phyloP scores from a whole-genome alignment of 2,329 filamentous ascomycete genomes.

The Colletotrichum caudatum region DNA sequence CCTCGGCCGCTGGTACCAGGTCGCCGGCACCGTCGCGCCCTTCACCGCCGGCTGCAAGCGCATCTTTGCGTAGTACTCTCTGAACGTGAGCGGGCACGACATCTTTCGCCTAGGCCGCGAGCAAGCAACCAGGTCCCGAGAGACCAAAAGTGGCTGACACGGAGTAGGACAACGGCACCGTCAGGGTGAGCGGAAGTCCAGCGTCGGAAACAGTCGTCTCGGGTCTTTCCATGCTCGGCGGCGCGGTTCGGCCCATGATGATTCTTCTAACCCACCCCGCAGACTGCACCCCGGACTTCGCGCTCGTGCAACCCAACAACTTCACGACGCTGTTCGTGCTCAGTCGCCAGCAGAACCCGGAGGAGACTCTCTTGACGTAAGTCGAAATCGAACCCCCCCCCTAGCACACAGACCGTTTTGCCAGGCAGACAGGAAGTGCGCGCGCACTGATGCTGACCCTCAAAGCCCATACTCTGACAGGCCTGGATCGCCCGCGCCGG shows the following conservation, averaged over 20 bases:
- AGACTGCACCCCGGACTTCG: slow-evolving; percentile 50
- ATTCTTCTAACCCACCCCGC: not conserved
- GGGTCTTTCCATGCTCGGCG: not conserved
- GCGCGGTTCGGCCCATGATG: not conserved
- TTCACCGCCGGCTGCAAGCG: slow-evolving; percentile 51
- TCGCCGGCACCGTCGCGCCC: slow-evolving; percentile 49
- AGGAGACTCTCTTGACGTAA: slow-evolving; percentile 47
- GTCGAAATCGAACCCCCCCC: slow-evolving; percentile 17
- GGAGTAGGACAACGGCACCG: slow-evolving; percentile 47
- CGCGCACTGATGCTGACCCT: slow-evolving; percentile 6
- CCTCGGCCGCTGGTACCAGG: slow-evolving; percentile 51
- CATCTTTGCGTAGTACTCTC: slow-evolving; percentile 49
- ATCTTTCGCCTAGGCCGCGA: not conserved
- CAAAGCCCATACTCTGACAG: slow-evolving; percentile 23
- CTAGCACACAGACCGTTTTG: not conserved
- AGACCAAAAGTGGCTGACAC: slow-evolving; percentile 3
- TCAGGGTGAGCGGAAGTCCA: slow-evolving; percentile 44
- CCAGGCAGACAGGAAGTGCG: too few species aligned
- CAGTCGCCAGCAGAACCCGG: slow-evolving; percentile 48
- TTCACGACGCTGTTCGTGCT: slow-evolving; percentile 51
- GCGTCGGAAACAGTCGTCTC: too few species aligned
- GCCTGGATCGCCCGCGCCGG: slow-evolving; percentile 47
- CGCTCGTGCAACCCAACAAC: slow-evolving; percentile 50
- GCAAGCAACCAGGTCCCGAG: not conserved
- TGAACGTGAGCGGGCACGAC: slow-evolving; percentile 46